Conservation (phyloP, 768 basidiomycete genomes). For the Rhodotorula graminis region DNA sequence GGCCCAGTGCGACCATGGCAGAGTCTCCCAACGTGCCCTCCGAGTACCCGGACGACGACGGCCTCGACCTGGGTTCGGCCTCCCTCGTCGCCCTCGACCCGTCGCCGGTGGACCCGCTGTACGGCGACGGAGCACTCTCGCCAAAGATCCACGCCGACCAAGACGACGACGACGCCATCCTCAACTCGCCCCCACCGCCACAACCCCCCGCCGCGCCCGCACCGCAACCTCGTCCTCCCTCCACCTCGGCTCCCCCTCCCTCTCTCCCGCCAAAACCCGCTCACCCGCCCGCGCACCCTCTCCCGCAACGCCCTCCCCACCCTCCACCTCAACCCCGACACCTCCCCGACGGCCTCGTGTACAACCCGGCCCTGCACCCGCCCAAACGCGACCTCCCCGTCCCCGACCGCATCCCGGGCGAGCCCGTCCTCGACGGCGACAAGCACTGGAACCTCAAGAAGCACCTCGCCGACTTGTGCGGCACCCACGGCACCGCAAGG, state of each 20-base stretch:
- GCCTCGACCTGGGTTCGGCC: background rate
- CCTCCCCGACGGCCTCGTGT: background rate
- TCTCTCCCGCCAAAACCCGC: too few species aligned
- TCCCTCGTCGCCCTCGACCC: background rate
- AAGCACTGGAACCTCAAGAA: constrained; percentile 29
- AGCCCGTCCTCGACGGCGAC: constrained; percentile 17
- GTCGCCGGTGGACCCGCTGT: background rate
- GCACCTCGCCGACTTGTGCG: constrained; percentile 39
- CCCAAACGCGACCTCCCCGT: constrained; percentile 34
- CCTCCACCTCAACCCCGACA: background rate
- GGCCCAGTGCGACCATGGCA: background rate
- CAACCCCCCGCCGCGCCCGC: background rate
- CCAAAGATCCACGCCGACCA: background rate
- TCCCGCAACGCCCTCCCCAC: background rate
- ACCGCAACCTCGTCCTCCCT: background rate
- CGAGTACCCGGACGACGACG: constrained; percentile 7
- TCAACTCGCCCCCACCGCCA: background rate
- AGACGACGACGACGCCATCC: background rate
- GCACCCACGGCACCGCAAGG: constrained; percentile 12
- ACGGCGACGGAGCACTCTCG: background rate
- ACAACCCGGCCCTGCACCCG: constrained; percentile 16
- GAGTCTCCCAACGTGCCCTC: constrained; percentile 10
- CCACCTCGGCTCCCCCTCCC: background rate
- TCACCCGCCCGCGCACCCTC: background rate
- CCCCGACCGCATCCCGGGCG: constrained; percentile 40